Evolutionary conservation across 192 early-diverging fungal species (phyloP).

Genomic region (Funneliformis geosporum): DNA sequence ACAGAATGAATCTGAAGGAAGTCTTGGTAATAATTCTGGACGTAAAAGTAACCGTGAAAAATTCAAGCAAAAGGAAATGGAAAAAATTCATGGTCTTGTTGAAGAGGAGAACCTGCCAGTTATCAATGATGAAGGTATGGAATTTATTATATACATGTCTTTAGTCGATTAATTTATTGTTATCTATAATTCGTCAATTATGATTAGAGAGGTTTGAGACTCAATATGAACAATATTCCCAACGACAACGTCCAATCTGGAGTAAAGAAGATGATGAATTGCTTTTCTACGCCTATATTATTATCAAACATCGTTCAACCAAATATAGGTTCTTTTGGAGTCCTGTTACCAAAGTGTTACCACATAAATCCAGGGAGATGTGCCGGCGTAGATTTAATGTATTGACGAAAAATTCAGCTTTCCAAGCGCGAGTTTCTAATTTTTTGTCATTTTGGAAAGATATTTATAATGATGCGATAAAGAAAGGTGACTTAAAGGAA

Average conservation of each 20-base stretch:
- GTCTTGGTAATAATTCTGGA: not conserved
- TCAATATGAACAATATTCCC: conserved; percentile 27
- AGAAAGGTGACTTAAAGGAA: conserved; percentile 26
- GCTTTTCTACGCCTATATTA: conserved; percentile 29
- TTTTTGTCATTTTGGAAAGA: conserved; percentile 24
- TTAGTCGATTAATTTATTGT: too few relatives aligned
- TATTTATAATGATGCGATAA: conserved; percentile 26
- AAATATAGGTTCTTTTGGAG: conserved; percentile 34
- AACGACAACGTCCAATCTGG: conserved; percentile 31
- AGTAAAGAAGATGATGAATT: conserved; percentile 30
- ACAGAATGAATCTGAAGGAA: not conserved
- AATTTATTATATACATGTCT: not conserved
- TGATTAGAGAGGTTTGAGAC: conserved; percentile 27
- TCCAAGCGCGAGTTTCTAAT: conserved; percentile 5
- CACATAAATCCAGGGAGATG: conserved; percentile 32
- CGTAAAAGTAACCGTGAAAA: conserved; percentile 8
- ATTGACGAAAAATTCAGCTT: conserved; percentile 19
- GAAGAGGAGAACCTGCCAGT: conserved; percentile 33
- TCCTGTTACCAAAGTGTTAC: conserved; percentile 27
- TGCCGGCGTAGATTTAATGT: conserved; percentile 33
- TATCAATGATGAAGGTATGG: conserved; percentile 27
- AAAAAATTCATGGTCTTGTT: not conserved
- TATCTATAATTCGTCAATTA: not conserved
- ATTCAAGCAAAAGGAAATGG: not conserved
- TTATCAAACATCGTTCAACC: conserved; percentile 28